Conservation (phyloP, 2,329 filamentous ascomycete species). For the Fusarium floridanum region DNA sequence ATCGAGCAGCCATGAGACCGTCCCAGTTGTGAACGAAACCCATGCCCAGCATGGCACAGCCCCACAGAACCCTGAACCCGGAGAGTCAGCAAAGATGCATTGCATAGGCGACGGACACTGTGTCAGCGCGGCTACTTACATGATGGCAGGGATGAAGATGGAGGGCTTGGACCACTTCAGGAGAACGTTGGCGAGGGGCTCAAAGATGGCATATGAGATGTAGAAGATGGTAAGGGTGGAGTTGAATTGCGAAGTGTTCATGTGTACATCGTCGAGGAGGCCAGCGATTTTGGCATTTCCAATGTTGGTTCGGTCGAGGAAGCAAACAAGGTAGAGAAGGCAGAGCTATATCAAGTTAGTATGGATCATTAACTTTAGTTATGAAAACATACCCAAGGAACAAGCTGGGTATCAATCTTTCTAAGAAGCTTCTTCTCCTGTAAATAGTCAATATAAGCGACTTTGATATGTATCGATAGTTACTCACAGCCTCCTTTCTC, state of each 20-base stretch:
- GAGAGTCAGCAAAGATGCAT: constrained; percentile 33
- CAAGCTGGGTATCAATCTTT: constrained; percentile 71
- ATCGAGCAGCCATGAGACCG: constrained; percentile 74
- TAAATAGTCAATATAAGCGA: constrained; percentile 18
- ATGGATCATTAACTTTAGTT: neutral
- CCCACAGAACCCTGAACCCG: constrained; percentile 70
- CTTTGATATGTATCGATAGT: neutral
- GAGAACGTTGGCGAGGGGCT: constrained; percentile 82
- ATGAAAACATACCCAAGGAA: constrained; percentile 64
- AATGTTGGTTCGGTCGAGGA: constrained; percentile 83
- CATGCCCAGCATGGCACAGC: constrained; percentile 76
- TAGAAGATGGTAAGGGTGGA: constrained; percentile 86
- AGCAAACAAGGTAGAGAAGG: constrained; percentile 80
- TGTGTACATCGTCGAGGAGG: constrained; percentile 67
- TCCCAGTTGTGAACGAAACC: constrained; percentile 74
- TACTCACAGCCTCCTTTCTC: constrained; percentile 68
- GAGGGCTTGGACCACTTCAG: constrained; percentile 82
- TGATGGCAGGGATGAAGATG: constrained; percentile 85
- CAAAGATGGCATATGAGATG: constrained; percentile 84
- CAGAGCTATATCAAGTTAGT: constrained; percentile 62
- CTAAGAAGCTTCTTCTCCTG: constrained; percentile 73
- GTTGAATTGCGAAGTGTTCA: constrained; percentile 78
- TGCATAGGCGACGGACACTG: neutral
- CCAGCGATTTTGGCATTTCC: constrained; percentile 75
- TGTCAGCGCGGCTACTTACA: constrained; percentile 63